These are phyloP conservation scores for Claviceps sp. DNA, from an alignment of 2,329 filamentous ascomycete species.

Conservation along the genomic window DNA sequence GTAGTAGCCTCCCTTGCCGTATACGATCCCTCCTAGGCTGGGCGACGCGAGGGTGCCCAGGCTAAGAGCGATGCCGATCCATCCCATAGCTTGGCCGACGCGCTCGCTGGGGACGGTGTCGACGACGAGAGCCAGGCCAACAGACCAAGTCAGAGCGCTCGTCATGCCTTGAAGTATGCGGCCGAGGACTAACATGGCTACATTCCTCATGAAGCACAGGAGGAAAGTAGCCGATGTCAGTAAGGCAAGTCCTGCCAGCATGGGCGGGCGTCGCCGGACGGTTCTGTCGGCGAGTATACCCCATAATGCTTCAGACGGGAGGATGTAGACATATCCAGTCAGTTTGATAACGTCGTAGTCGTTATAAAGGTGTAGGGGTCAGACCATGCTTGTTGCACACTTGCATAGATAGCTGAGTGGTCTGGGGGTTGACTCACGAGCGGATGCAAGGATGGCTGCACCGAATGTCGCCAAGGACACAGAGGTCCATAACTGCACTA, in stretches of 20 bases:
- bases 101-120: slow-evolving; percentile 19
- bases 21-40: slow-evolving; percentile 21
- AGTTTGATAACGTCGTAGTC: background rate
- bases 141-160: slow-evolving; percentile 22
- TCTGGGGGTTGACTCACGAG: slow-evolving; percentile 13
- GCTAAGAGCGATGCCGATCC: slow-evolving; percentile 20
- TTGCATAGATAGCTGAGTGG: background rate
- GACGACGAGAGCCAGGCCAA: slow-evolving; percentile 22
- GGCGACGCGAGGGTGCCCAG: slow-evolving; percentile 19
- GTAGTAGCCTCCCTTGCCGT: slow-evolving; percentile 19
- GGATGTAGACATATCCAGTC: background rate
- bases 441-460: slow-evolving; percentile 16
- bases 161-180: slow-evolving; percentile 21
- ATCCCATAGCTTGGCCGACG: slow-evolving; percentile 20
- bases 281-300: slow-evolving; percentile 22
- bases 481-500: slow-evolving; percentile 23
- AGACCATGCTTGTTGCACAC: background rate
- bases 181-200: slow-evolving; percentile 20
- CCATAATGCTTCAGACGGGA: slow-evolving; percentile 17
- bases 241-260: slow-evolving; percentile 20
- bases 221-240: slow-evolving; percentile 18
- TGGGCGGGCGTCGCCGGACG: slow-evolving; percentile 18
- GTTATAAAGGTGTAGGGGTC: background rate
- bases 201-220: slow-evolving; percentile 17
- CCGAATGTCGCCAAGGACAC: slow-evolving; percentile 22